A percentile compares a stretch with the other conserved stretches of the same genome.
Evolutionary conservation across 176 grass and related monocot species (phyloP).

Genomic region (Avena insularis): DNA sequence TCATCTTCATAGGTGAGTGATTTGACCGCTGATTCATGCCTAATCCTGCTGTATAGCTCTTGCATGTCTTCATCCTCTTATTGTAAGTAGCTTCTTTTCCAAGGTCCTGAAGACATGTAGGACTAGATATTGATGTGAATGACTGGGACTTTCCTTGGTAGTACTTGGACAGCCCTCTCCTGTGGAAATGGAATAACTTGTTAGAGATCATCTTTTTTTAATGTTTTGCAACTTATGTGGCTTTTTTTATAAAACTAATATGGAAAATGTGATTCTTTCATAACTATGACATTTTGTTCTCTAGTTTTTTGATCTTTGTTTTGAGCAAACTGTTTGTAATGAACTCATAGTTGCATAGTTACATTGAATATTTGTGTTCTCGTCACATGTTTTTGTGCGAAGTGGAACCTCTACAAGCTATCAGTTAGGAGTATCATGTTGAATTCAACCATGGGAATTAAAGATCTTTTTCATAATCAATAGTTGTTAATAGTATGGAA

Average conservation of each 20-base stretch:
- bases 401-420: background rate
- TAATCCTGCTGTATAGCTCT: conserved; percentile 61
- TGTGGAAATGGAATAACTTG: conserved; percentile 35
- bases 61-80: conserved; percentile 77
- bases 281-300: conserved; percentile 14
- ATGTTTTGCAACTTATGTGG: conserved; percentile 24
- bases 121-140: conserved; percentile 58
- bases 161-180: conserved; percentile 68
- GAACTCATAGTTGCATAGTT: background rate
- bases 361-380: background rate
- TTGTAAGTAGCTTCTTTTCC: conserved; percentile 60
- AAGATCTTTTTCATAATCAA: background rate
- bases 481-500: background rate
- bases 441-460: background rate
- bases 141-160: conserved; percentile 77
- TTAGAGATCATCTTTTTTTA: background rate
- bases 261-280: background rate
- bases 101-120: conserved; percentile 57
- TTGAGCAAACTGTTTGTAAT: background rate
- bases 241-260: background rate
- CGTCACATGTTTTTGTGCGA: conserved; percentile 4
- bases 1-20: conserved; percentile 51
- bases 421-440: background rate
- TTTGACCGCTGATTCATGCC: conserved; percentile 52
- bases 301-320: background rate